Evolutionary conservation across 176 grass and related monocot genomes (phyloP), one percentile per base, ranked within the genome.

Genomic region (Paspalum notatum): DNA sequence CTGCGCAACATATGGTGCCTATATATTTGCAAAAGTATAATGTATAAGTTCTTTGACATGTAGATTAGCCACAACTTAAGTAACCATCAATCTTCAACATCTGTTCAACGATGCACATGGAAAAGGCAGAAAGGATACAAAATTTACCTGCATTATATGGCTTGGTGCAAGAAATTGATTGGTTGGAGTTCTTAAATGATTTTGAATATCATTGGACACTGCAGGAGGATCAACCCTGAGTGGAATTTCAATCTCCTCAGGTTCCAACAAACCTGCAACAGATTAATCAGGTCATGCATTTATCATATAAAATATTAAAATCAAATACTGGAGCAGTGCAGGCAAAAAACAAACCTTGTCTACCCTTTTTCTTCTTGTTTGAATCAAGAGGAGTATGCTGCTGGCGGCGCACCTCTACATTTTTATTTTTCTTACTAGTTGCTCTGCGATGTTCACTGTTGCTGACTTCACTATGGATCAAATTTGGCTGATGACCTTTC

Each of bases 61-160:
- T 66, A 15, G 15, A 66, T 16, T 66, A 66, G 11, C 39, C 10
- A 7, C 39, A 43, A 51, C 7, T 37, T 5, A 47, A 52, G 17
- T 13, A 46, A 41, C 73, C 44, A 39, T 13, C 48, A n/a, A 43
- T 8, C 12, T 58, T 55, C 54, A 17, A 76, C 20, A 2, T 82
- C 3, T 60, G 61, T 85, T 58, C 48, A 61, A 21, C 5, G 38
- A 71, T 59, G 37, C 15, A 81, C 27, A 63, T 51, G 22, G 32
- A 25, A 48, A 83, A 62, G 6, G 17, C 5, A 70, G 62, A 80
- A 69, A 47, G 20, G 25, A 15, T 17, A 74, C 12, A 60, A 87
- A 66, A 26, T 50, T 57, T 81, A 97, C 94, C 94, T 97, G 94
- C 82, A 97, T 91, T 16, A 94, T 75, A 77, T 88, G 91, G 62